Evolutionary conservation across 225 moss, liverwort and hornwort species (phyloP), one percentile per base, ranked within the genome.

Genomic region (Bryum argenteum): DNA sequence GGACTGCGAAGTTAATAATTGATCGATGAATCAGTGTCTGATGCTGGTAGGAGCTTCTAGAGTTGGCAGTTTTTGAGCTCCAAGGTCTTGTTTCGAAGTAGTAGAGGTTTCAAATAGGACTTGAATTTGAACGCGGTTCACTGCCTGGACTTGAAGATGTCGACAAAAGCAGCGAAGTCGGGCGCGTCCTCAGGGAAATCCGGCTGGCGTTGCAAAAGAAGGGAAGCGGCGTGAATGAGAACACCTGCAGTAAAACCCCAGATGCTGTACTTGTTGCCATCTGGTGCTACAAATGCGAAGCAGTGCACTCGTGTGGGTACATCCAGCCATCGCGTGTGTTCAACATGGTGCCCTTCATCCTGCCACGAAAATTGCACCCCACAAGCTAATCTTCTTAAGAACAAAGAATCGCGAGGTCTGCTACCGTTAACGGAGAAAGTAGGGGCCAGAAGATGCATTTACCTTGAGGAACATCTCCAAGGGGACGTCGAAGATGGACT

Each of bases 171-270:
- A 63, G 55, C 39, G 48, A 70, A 77, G 58, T 78, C 61, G 54
- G 71, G 65, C 16, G 52, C 42, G 47, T 87, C 72, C 65, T 89
- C 92, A 48, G 69, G 66, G 55, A 91, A 94, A 38, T 83, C 79
- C 3, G 94, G 82, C 19, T 70, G 77, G 24, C 90, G 80, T 62
- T 77, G 65, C 22, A 85, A 87, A 33, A 91, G 78, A 73, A 91
- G 73, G 19, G 82, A 83, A 23, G 94, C 91, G 38, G 88, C 79
- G 24, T 83, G 81, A 54, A 90, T 89, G 61, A 94, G 74, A 47
- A 94, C 65, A 57, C 80, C 76, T 3, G 93, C 93, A 28, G 93
- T 94, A 48, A 94, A 78, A 3, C 93, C 93, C 93, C 91, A 94
- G 65, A 94, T 84, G 20, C 71, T 21, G 77, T 85, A 91, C 60